Base-by-base conservation (phyloP, 345 rosid genomes). In the Dimocarpus longan region DNA sequence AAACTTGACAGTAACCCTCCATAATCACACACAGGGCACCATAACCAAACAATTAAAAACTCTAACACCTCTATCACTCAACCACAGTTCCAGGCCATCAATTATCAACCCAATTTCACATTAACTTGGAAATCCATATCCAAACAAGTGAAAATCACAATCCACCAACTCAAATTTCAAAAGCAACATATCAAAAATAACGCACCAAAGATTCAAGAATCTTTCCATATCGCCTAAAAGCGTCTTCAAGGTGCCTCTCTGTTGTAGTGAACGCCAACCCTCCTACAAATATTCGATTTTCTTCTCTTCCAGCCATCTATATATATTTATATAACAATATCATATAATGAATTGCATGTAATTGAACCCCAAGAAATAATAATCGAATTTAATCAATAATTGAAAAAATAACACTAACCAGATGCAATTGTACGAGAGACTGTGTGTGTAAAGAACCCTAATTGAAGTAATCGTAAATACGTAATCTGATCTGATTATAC, bases 181-280 rank as follows among this genome's bases (percentile, higher is more conserved):
- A 22, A 62, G 12, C 28, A 42, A 68, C 8, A 8, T 6, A 6
- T 6, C 15, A 43, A 37, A 32, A n/a, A 37, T 10, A 63, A 7
- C 13, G 12, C 18, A 74, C 77, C 68, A 64, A 22, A 42, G 69
- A 74, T 46, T 74, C 57, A 8, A 60, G 77, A 63, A 74, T 63
- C 43, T 74, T 74, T 5, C 77, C 77, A 43, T 74, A 74, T 21
- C 77, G 77, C 16, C 57, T 6, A 48, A 74, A 74, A 28, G 77
- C 77, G 50, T 74, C 77, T 62, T 74, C 77, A 64, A 74, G 77
- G 42, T 74, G 69, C 22, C 77, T 62, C 77, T 74, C 77, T 10
- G 69, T 63, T 13, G 77, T 74, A 46, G 54, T 74, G 57, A 48
- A 64, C 56, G 69, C 59, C 10, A 74, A 13, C 32, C 77, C 77